Percentiles rank a stretch among this genome's conserved stretches.
phyloP scores from a whole-genome alignment of 1,284 basidiomycete species.

The Microbotryum intermedium region DNA sequence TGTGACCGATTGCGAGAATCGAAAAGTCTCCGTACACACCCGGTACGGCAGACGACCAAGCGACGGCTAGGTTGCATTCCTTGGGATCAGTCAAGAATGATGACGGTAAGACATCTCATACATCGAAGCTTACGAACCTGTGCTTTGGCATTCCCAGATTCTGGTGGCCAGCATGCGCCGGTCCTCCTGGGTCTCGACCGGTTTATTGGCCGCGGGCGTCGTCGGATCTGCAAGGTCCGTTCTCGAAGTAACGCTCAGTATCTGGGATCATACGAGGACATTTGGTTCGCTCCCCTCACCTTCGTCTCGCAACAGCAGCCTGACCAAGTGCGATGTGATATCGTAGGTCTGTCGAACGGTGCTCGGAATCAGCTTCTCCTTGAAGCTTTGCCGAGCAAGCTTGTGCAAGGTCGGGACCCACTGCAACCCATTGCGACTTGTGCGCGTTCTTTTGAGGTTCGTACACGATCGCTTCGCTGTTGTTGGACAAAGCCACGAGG shows the following conservation, averaged over 20 bases:
- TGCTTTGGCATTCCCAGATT: conserved; percentile 1
- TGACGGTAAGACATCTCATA: background rate
- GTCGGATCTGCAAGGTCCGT: background rate
- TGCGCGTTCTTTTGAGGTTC: conserved; percentile 13
- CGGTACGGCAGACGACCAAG: conserved; percentile 9
- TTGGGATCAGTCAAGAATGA: background rate
- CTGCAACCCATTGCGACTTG: conserved; percentile 21
- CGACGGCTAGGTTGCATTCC: background rate
- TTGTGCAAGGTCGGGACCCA: background rate
- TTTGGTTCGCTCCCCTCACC: background rate
- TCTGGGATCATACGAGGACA: background rate
- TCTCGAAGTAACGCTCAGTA: background rate
- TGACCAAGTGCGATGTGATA: background rate
- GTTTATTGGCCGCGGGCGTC: background rate
- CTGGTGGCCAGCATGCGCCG: conserved; percentile 3
- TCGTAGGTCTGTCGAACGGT: conserved; percentile 2
- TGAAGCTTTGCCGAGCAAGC: background rate
- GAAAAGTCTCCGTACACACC: conserved; percentile 5
- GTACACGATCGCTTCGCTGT: conserved; percentile 14
- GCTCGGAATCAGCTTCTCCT: background rate
- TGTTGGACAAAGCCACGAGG: conserved; percentile 15
- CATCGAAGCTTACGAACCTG: background rate
- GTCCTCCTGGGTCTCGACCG: background rate
- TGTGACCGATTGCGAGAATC: conserved; percentile 19
- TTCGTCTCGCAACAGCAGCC: background rate